Percentiles rank a stretch among this genome's conserved stretches.
phyloP scores from a whole-genome alignment of 2,329 filamentous ascomycete species.

The Scolecobasidium constrictum region DNA sequence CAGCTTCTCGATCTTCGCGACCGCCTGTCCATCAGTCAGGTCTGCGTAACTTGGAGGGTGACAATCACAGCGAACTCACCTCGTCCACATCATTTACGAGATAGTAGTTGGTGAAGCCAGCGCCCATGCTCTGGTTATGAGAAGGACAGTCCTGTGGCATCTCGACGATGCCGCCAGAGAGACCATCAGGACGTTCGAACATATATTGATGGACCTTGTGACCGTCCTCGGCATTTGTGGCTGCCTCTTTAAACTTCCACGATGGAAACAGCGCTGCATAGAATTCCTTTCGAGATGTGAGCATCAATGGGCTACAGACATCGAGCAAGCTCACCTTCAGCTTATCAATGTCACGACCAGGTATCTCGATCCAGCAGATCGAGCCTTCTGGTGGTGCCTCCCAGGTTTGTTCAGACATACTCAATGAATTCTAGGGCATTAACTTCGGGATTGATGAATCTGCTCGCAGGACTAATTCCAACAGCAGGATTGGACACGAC shows the following conservation, averaged over 20 bases:
- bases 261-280: background rate
- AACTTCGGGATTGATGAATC: too few species aligned
- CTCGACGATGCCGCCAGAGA: background rate
- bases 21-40: background rate
- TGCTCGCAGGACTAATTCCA: too few species aligned
- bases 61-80: background rate
- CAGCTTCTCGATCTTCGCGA: background rate
- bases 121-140: background rate
- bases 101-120: conserved; percentile 1
- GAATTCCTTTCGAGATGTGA: background rate
- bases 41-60: too few species aligned
- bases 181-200: background rate
- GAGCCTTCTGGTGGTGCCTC: conserved; percentile 1
- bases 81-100: background rate
- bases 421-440: too few species aligned
- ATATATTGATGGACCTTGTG: background rate
- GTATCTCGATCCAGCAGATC: conserved; percentile 2
- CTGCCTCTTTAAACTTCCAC: background rate
- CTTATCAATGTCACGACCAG: background rate
- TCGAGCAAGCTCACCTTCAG: background rate
- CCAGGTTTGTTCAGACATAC: background rate
- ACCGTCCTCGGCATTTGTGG: background rate
- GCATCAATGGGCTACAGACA: background rate
- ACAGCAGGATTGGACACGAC: too few species aligned
- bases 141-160: background rate